These are phyloP conservation scores for Aspergillus sp. DNA, from an alignment of 2,329 filamentous ascomycete genomes.

Conservation along the genomic window DNA sequence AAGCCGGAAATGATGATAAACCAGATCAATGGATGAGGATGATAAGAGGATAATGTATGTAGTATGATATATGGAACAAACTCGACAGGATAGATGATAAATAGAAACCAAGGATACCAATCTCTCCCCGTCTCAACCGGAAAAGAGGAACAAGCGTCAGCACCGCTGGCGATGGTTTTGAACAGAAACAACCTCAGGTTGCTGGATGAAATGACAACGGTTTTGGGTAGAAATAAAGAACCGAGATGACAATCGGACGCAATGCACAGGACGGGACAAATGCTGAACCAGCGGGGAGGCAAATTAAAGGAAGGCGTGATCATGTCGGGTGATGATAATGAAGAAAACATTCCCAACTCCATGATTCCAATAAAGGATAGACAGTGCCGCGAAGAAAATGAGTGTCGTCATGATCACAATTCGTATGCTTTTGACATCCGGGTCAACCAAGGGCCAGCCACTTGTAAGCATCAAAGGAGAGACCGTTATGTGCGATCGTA, in stretches of 20 bases:
- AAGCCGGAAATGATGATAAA: background rate
- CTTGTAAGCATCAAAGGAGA: conserved; percentile 27
- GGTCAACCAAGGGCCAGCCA: conserved; percentile 32
- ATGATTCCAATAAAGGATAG: conserved; percentile 22
- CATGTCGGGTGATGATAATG: conserved; percentile 16
- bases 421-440: conserved; percentile 32
- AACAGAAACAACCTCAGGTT: conserved; percentile 7
- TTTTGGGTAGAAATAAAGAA: conserved; percentile 2
- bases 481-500: conserved; percentile 26
- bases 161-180: conserved; percentile 14
- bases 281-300: conserved; percentile 12
- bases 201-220: conserved; percentile 5
- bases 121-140: background rate
- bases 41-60: background rate
- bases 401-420: conserved; percentile 28
- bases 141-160: conserved; percentile 17
- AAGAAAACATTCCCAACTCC: conserved; percentile 25
- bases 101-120: conserved; percentile 7
- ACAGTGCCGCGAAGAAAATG: conserved; percentile 23
- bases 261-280: conserved; percentile 13
- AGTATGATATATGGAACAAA: conserved; percentile 4
- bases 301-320: conserved; percentile 22
- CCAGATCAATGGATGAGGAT: background rate
- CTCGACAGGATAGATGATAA: conserved; percentile 5
- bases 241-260: conserved; percentile 15